These are phyloP conservation scores for Talaromyces thailandensis DNA, from an alignment of 495 filamentous ascomycete genomes.

Conservation along the genomic window DNA sequence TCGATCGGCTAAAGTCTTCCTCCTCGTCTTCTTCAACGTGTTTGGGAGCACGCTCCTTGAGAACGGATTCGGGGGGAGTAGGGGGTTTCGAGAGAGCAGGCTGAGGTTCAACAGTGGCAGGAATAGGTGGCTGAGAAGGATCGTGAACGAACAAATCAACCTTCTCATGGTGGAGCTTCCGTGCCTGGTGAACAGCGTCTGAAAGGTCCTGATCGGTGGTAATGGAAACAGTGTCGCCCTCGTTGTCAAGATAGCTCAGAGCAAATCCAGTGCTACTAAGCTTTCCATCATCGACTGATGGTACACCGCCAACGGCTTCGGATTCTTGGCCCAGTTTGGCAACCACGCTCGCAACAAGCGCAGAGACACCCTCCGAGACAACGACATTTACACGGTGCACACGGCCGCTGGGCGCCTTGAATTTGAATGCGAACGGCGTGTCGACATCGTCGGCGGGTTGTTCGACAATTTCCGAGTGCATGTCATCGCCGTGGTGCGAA, in stretches of 20 bases:
- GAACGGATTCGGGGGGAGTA: constrained; percentile 45
- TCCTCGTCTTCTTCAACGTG: constrained; percentile 33
- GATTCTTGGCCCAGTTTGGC: constrained; percentile 84
- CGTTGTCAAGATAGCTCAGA: constrained; percentile 92
- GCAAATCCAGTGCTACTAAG: constrained; percentile 79
- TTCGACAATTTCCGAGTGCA: constrained; percentile 53
- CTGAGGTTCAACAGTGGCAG: constrained; percentile 58
- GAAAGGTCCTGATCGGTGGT: constrained; percentile 90
- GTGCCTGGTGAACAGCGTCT: constrained; percentile 80
- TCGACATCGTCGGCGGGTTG: constrained; percentile 49
- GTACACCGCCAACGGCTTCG: constrained; percentile 74
- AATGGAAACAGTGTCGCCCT: constrained; percentile 95
- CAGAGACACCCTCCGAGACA: constrained; percentile 68
- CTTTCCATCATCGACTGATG: constrained; percentile 64
- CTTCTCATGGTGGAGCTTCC: constrained; percentile 71
- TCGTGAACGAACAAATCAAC: constrained; percentile 97
- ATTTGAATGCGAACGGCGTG: constrained; percentile 91
- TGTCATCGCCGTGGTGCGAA: constrained; percentile 79
- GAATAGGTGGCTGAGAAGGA: constrained; percentile 71
- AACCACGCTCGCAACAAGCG: constrained; percentile 70
- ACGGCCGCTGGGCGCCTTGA: constrained; percentile 94
- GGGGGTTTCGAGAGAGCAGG: constrained; percentile 47
- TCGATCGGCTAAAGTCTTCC: constrained; percentile 44
- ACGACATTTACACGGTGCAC: constrained; percentile 86
- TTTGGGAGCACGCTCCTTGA: constrained; percentile 49